Evolutionary conservation across 83 land plant genomes (phyloP).

Genomic region (Picea engelmannii): DNA sequence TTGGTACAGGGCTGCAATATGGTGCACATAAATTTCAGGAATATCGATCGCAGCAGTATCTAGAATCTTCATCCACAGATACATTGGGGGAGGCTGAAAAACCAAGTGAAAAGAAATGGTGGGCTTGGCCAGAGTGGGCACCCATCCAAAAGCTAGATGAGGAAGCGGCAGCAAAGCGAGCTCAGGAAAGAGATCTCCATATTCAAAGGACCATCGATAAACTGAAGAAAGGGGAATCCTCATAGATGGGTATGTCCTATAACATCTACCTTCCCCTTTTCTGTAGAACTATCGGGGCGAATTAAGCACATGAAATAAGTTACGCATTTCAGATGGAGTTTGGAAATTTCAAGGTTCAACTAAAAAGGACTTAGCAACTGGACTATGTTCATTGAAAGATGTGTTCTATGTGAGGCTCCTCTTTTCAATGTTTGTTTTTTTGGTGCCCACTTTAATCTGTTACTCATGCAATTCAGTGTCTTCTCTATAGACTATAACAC

Average conservation of each 20-base stretch:
- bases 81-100: slow-evolving; percentile 4
- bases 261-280: neutral
- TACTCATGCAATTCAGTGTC: neutral
- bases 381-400: neutral
- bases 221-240: slow-evolving; percentile 41
- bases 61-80: slow-evolving; percentile 5
- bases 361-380: neutral
- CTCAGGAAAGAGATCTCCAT: slow-evolving; percentile 44
- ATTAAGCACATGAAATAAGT: neutral
- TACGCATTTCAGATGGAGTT: neutral
- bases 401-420: neutral
- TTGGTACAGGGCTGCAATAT: slow-evolving; percentile 54
- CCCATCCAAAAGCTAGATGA: slow-evolving; percentile 68
- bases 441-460: neutral
- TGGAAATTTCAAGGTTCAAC: neutral
- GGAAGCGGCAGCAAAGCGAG: slow-evolving; percentile 65
- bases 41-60: slow-evolving; percentile 17
- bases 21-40: slow-evolving; percentile 30
- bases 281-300: neutral
- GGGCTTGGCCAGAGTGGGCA: slow-evolving; percentile 66
- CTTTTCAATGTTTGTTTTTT: neutral
- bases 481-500: too few relatives aligned
- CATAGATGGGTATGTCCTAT: neutral
- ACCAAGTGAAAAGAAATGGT: slow-evolving; percentile 17
- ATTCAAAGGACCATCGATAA: slow-evolving; percentile 32